phyloP scores from a whole-genome alignment of 306 rosid species.

The Crataegus laevigata region DNA sequence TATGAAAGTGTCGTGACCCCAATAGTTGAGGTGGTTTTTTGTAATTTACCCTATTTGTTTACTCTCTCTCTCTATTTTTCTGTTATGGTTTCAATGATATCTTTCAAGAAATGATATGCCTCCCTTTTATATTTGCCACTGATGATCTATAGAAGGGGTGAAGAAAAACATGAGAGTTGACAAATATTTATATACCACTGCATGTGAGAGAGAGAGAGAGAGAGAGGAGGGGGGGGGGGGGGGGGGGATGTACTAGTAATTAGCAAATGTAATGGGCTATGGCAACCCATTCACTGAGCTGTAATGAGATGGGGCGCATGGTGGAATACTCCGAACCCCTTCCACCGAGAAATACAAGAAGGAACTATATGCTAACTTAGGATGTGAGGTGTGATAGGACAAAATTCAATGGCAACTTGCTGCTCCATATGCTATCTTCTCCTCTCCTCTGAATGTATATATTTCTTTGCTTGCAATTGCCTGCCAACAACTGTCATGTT shows the following conservation, averaged over 20 bases:
- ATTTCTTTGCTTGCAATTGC: slow-evolving; percentile 19
- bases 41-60: no score
- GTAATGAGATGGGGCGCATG: slow-evolving; percentile 66
- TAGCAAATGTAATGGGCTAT: slow-evolving; percentile 22
- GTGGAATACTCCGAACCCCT: slow-evolving; percentile 43
- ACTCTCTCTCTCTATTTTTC: neutral
- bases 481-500: slow-evolving; percentile 42
- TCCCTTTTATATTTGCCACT: neutral
- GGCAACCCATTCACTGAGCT: slow-evolving; percentile 50
- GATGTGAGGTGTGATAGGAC: slow-evolving; percentile 16
- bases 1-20: no score
- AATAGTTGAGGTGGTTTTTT: no score
- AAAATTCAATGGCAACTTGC: slow-evolving; percentile 17
- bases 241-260: slow-evolving; percentile 12
- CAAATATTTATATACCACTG: slow-evolving; percentile 4
- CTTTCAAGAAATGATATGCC: slow-evolving; percentile 5
- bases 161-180: slow-evolving; percentile 40
- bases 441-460: slow-evolving; percentile 9
- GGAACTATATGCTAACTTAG: neutral
- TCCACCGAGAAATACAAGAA: neutral
- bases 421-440: slow-evolving; percentile 22
- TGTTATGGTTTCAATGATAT: slow-evolving; percentile 10
- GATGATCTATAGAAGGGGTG: slow-evolving; percentile 18
- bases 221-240: neutral
- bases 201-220: neutral